These are phyloP conservation scores for Oryza brachyantha DNA, from an alignment of 176 grass and related monocot species.

Conservation along the genomic window DNA sequence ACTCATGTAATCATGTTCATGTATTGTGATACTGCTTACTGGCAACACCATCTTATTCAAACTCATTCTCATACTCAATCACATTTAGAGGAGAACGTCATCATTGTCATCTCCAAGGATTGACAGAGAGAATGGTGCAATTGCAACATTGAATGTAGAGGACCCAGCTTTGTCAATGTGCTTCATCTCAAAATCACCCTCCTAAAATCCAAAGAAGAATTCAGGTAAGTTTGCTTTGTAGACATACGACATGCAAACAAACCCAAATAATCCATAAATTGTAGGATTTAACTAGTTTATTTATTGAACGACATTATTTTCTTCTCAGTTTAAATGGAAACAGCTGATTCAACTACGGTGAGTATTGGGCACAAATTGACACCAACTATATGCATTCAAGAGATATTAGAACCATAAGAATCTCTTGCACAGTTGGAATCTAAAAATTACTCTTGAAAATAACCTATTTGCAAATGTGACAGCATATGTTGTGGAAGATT, in stretches of 20 bases:
- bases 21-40: neutral
- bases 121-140: conserved; percentile 70
- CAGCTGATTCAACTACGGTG: neutral
- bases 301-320: neutral
- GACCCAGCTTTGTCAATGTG: conserved; percentile 58
- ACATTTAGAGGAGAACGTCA: conserved; percentile 26
- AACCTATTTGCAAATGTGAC: neutral
- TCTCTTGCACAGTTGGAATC: neutral
- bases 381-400: neutral
- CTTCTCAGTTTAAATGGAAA: neutral
- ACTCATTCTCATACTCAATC: neutral
- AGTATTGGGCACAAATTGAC: neutral
- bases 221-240: neutral
- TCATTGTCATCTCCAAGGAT: conserved; percentile 62
- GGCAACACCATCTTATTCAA: neutral
- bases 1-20: neutral
- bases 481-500: neutral
- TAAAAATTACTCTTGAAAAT: neutral
- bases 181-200: conserved; percentile 89
- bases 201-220: conserved; percentile 39
- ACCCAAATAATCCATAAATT: neutral
- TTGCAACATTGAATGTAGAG: conserved; percentile 61
- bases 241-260: neutral
- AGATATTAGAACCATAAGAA: neutral
- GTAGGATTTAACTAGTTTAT: neutral